These are phyloP conservation scores for Mycena vulgaris DNA, from an alignment of 768 basidiomycete species.

Conservation along the genomic window DNA sequence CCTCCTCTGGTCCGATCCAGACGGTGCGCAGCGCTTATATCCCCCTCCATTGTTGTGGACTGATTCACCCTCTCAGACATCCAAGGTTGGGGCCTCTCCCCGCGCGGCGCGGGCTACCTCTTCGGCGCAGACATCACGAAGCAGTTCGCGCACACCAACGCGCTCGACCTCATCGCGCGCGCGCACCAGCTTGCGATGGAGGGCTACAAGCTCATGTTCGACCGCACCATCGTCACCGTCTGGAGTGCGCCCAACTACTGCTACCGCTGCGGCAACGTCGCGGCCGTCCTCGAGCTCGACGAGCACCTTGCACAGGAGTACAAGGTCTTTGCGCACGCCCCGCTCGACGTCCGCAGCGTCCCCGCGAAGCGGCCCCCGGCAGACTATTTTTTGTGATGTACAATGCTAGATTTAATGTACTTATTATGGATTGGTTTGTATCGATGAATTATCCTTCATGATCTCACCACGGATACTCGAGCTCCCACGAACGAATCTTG, in stretches of 20 bases:
- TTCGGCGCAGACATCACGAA: slow-evolving; percentile 96
- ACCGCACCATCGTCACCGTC: slow-evolving; percentile 94
- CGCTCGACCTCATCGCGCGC: slow-evolving; percentile 94
- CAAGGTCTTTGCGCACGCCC: slow-evolving; percentile 94
- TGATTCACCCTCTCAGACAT: slow-evolving; percentile 71
- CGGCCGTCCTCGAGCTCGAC: slow-evolving; percentile 94
- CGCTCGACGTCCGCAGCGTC: slow-evolving; percentile 86
- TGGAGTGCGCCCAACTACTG: slow-evolving; percentile 99
- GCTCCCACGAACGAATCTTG: no score
- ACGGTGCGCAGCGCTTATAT: slow-evolving; percentile 72
- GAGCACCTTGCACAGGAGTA: slow-evolving; percentile 95
- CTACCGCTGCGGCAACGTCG: slow-evolving; percentile 97
- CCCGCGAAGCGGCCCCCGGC: slow-evolving; percentile 89
- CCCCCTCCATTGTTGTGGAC: slow-evolving; percentile 6
- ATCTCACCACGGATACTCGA: no score
- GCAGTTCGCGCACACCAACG: slow-evolving; percentile 91
- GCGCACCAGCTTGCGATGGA: slow-evolving; percentile 99
- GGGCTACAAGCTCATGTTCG: slow-evolving; percentile 98
- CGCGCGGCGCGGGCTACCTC: slow-evolving; percentile 96
- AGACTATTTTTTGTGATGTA: slow-evolving; percentile 82
- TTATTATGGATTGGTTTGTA: no score
- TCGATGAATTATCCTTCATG: no score
- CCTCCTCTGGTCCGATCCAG: slow-evolving; percentile 98
- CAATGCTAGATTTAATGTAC: not conserved
- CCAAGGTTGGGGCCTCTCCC: slow-evolving; percentile 95